phyloP scores from a whole-genome alignment of 495 filamentous ascomycete genomes.

The Venustampulla echinocandica region DNA sequence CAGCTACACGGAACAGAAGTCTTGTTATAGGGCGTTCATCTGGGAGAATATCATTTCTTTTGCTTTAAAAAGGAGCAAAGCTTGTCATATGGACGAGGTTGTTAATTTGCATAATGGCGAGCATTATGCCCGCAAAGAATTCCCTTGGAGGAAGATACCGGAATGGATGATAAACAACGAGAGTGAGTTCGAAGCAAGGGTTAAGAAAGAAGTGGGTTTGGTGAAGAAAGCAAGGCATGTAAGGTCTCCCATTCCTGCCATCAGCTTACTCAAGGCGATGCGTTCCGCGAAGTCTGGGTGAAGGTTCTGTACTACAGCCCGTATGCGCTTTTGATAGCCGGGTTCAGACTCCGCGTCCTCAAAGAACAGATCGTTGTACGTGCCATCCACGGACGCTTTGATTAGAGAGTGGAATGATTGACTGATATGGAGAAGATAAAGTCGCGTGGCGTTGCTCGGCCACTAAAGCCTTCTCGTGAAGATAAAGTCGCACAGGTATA shows the following conservation, averaged over 20 bases:
- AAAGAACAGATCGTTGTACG: constrained; percentile 51
- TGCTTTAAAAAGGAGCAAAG: neutral
- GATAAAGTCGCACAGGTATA: neutral
- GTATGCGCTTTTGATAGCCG: constrained; percentile 44
- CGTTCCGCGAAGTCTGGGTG: constrained; percentile 47
- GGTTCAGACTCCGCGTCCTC: constrained; percentile 27
- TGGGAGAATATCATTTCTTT: constrained; percentile 4
- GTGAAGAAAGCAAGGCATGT: no score
- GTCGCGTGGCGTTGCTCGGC: constrained; percentile 16
- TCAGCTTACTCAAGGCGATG: constrained; percentile 30
- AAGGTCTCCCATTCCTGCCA: no score
- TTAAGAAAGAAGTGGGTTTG: no score
- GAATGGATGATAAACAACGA: no score
- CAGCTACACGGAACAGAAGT: constrained; percentile 8
- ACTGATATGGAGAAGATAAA: constrained; percentile 45
- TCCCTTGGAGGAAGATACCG: no score
- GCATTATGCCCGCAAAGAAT: no score
- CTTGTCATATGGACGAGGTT: constrained; percentile 5
- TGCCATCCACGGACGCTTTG: constrained; percentile 45
- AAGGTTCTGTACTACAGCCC: constrained; percentile 50
- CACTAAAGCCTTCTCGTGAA: constrained; percentile 1
- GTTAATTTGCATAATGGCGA: no score
- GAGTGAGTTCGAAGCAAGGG: no score
- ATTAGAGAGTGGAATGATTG: constrained; percentile 40
- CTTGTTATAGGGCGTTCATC: constrained; percentile 6